Conservation (phyloP, 306 rosid species). For the Rosa persica region DNA sequence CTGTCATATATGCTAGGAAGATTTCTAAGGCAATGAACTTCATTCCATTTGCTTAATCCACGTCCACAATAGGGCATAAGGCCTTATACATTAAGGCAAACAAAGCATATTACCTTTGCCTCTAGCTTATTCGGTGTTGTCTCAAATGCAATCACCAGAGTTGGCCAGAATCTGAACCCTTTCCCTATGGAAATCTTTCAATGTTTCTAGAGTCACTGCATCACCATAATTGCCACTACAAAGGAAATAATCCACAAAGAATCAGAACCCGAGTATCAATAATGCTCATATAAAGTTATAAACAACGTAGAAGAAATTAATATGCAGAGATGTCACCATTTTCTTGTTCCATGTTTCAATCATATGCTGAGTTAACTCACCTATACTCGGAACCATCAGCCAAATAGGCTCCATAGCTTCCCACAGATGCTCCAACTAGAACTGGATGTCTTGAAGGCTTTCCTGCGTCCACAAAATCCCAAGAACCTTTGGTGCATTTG, state of each 20-base stretch:
- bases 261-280: background rate
- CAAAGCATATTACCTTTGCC: constrained; percentile 52
- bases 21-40: background rate
- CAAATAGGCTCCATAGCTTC: constrained; percentile 88
- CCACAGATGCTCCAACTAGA: constrained; percentile 83
- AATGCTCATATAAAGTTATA: background rate
- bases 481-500: constrained; percentile 51
- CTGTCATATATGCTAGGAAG: background rate
- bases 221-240: constrained; percentile 77
- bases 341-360: background rate
- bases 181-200: constrained; percentile 76
- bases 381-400: constrained; percentile 72
- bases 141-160: constrained; percentile 84
- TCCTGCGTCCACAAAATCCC: constrained; percentile 42
- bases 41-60: background rate
- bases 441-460: constrained; percentile 43
- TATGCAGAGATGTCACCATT: background rate
- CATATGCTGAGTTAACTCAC: constrained; percentile 20
- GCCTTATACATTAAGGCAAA: background rate
- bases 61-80: background rate
- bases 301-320: background rate
- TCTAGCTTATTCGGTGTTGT: constrained; percentile 80
- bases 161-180: constrained; percentile 72
- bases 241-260: constrained; percentile 7
- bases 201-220: constrained; percentile 50